phyloP scores from a whole-genome alignment of 352 stramenopile genomes.

The Thalassiosira sp. region DNA sequence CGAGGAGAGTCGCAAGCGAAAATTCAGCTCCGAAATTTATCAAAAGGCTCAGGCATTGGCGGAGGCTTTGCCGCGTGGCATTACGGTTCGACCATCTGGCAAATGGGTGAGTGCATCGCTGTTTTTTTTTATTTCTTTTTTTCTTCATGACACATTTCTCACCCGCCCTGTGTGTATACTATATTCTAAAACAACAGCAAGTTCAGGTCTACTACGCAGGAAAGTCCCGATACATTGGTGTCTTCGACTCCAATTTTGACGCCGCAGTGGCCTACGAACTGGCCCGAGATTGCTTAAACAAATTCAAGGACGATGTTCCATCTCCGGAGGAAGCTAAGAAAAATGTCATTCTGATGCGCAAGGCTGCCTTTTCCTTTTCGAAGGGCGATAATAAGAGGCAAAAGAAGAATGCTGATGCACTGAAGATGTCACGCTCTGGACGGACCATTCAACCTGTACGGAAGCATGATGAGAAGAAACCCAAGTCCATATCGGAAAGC shows the following conservation, averaged over 20 bases:
- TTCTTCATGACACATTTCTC: background rate
- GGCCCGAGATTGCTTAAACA: slow-evolving; percentile 64
- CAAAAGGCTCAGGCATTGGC: slow-evolving; percentile 59
- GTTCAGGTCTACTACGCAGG: slow-evolving; percentile 81
- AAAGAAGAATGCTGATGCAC: no score
- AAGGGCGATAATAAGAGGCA: background rate
- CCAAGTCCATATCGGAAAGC: no score
- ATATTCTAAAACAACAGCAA: slow-evolving; percentile 54
- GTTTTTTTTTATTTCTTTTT: slow-evolving; percentile 9
- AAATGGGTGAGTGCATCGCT: slow-evolving; percentile 70
- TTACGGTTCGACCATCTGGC: slow-evolving; percentile 79
- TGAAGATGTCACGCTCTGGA: background rate
- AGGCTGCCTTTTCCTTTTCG: slow-evolving; percentile 34
- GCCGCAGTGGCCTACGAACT: slow-evolving; percentile 79
- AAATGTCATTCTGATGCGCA: slow-evolving; percentile 35
- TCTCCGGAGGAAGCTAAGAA: slow-evolving; percentile 28
- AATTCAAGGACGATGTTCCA: slow-evolving; percentile 12
- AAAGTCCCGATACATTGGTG: slow-evolving; percentile 82
- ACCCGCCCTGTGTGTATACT: background rate
- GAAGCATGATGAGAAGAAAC: no score
- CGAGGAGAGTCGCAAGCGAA: slow-evolving; percentile 8
- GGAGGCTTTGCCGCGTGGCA: slow-evolving; percentile 69
- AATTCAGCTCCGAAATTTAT: slow-evolving; percentile 26
- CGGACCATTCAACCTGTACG: background rate
- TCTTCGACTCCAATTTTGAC: slow-evolving; percentile 78